Evolutionary conservation across 2,329 filamentous ascomycete genomes (phyloP).

Genomic region (Calonectria henricotiae): DNA sequence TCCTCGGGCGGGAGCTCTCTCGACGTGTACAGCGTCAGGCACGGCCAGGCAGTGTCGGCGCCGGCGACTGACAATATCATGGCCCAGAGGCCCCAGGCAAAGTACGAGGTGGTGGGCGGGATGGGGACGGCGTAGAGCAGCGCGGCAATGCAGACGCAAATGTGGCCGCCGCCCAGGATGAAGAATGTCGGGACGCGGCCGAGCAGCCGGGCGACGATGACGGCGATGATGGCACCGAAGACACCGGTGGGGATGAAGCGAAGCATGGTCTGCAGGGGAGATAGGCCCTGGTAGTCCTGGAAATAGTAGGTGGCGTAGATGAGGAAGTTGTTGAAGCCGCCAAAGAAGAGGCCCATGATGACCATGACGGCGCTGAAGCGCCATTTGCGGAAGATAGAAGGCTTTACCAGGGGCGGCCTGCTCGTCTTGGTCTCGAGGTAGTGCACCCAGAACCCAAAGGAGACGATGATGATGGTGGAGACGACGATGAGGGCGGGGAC

Average conservation of each 20-base stretch:
- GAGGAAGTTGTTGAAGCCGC: constrained; percentile 78
- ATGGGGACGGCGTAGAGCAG: constrained; percentile 78
- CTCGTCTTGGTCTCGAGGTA: constrained; percentile 55
- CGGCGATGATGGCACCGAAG: constrained; percentile 71
- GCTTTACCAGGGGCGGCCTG: constrained; percentile 75
- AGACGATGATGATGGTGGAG: constrained; percentile 69
- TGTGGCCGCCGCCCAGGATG: constrained; percentile 72
- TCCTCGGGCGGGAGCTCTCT: constrained; percentile 75
- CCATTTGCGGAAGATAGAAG: constrained; percentile 74
- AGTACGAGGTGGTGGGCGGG: constrained; percentile 74
- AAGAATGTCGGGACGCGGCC: constrained; percentile 72
- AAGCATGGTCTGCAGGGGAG: constrained; percentile 77
- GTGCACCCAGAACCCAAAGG: constrained; percentile 75
- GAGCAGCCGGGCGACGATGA: constrained; percentile 71
- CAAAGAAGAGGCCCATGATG: constrained; percentile 79
- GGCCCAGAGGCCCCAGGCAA: constrained; percentile 77
- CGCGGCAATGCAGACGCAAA: constrained; percentile 69
- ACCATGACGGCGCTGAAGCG: constrained; percentile 76
- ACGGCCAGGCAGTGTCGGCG: constrained; percentile 78
- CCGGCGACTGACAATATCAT: constrained; percentile 78
- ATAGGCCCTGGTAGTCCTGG: constrained; percentile 77
- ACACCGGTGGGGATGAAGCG: constrained; percentile 79
- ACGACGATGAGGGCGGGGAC: constrained; percentile 74
- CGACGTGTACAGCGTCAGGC: constrained; percentile 77
- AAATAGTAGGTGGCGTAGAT: constrained; percentile 81